Percentiles rank a stretch among this genome's conserved stretches.
Conservation (phyloP, 306 rosid species). For the Prunus dulcis region DNA sequence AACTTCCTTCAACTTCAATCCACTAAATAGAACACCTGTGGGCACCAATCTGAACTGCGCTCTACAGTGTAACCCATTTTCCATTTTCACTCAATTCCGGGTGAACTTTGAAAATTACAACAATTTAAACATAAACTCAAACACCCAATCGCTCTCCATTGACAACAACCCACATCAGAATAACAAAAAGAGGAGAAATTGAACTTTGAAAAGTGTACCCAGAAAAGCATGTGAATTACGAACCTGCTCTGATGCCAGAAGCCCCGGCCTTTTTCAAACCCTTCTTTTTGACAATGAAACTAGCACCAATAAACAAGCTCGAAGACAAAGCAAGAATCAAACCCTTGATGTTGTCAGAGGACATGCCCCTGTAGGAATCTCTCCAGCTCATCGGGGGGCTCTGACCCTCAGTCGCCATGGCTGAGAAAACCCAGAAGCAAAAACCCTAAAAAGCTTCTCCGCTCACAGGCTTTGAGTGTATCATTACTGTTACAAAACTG, state of each 20-base stretch:
- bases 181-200: background rate
- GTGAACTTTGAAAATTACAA: background rate
- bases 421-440: background rate
- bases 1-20: background rate
- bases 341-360: constrained; percentile 77
- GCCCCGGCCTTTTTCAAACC: constrained; percentile 94
- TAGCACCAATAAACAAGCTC: constrained; percentile 81
- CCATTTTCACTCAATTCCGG: background rate
- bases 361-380: constrained; percentile 61
- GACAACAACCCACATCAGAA: background rate
- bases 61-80: background rate
- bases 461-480: background rate
- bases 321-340: constrained; percentile 76
- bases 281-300: constrained; percentile 88
- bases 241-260: constrained; percentile 85
- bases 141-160: background rate
- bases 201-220: background rate
- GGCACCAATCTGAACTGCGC: background rate
- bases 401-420: constrained; percentile 24
- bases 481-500: constrained; percentile 1
- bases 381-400: constrained; percentile 56
- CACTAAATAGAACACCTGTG: background rate
- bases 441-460: constrained; percentile 28
- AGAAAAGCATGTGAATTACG: background rate
- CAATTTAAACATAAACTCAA: background rate